Evolutionary conservation across 2,329 filamentous ascomycete genomes (phyloP).

Genomic region (Metarhizium guizhouense): DNA sequence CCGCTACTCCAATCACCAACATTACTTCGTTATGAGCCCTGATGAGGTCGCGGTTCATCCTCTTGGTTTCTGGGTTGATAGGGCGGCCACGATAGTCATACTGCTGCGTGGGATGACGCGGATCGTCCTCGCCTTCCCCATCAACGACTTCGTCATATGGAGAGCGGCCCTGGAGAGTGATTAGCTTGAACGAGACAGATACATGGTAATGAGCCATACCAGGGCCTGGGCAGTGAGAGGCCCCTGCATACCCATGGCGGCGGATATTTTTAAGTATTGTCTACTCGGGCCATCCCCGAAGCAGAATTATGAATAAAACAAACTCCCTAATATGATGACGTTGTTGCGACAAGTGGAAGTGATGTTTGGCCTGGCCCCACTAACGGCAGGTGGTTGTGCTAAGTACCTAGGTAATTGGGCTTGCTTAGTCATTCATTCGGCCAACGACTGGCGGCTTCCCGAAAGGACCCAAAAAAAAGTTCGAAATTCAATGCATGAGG

Average conservation of each 20-base stretch:
- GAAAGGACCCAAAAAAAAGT: slow-evolving; percentile 5
- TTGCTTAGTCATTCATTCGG: background rate
- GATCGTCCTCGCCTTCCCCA: slow-evolving; percentile 35
- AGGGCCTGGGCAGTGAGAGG: slow-evolving; percentile 48
- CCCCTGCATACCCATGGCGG: slow-evolving; percentile 42
- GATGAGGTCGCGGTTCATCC: slow-evolving; percentile 47
- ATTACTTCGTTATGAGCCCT: slow-evolving; percentile 55
- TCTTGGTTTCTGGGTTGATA: slow-evolving; percentile 43
- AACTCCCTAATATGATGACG: background rate
- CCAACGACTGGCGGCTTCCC: slow-evolving; percentile 1
- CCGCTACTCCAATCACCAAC: slow-evolving; percentile 53
- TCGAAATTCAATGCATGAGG: background rate
- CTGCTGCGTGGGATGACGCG: slow-evolving; percentile 33
- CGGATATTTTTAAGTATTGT: background rate
- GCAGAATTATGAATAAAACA: background rate
- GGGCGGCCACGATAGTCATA: slow-evolving; percentile 49
- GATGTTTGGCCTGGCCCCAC: background rate
- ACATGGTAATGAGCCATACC: slow-evolving; percentile 25
- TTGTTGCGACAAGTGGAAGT: background rate
- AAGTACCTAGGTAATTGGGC: background rate
- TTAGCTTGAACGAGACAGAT: slow-evolving; percentile 1
- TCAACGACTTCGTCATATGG: slow-evolving; percentile 50
- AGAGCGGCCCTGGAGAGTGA: slow-evolving; percentile 40
- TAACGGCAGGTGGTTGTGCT: background rate
- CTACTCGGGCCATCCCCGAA: background rate